Evolutionary conservation across 2,329 filamentous ascomycete species (phyloP).

Genomic region (Diplodia scrobiculata): DNA sequence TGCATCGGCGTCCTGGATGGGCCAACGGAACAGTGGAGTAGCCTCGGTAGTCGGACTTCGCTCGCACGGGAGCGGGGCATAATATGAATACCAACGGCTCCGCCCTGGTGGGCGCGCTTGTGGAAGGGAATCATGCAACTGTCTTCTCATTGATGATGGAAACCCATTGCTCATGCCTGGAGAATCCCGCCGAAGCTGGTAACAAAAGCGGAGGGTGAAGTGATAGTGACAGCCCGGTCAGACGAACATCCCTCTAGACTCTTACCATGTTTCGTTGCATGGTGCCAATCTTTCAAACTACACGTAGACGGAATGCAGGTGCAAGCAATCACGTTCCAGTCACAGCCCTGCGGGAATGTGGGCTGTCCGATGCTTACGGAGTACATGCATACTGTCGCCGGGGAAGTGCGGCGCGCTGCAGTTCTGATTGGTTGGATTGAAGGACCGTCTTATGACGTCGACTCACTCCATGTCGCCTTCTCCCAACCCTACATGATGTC

Average conservation of each 20-base stretch:
- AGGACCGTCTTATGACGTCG: neutral
- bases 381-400: neutral
- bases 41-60: constrained; percentile 21
- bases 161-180: neutral
- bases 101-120: neutral
- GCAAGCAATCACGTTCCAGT: neutral
- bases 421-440: neutral
- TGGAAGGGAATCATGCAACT: neutral
- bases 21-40: constrained; percentile 12
- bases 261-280: neutral
- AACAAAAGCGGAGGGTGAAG: constrained; percentile 9
- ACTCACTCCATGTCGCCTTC: neutral
- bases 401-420: neutral
- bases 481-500: neutral
- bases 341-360: neutral
- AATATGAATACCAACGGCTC: neutral
- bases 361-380: neutral
- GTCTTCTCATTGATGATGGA: neutral
- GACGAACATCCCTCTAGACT: neutral
- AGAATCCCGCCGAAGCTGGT: neutral
- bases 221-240: neutral
- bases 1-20: constrained; percentile 6
- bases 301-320: neutral
- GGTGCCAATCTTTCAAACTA: neutral
- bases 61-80: constrained; percentile 12